Base-by-base conservation (phyloP, 306 rosid species). In the Sophora flavescens region DNA sequence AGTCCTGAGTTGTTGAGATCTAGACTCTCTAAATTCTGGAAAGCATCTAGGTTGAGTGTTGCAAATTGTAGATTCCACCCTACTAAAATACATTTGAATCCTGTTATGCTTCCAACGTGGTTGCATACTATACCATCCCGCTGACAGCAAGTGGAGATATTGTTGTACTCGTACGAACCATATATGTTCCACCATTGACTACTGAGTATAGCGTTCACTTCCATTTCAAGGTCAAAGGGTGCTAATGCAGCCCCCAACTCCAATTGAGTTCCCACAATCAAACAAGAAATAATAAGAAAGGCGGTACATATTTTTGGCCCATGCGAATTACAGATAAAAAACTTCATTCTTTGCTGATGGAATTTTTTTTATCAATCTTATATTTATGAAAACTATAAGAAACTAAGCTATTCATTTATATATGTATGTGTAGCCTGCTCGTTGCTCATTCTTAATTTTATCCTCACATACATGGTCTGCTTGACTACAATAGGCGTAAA, bases 141-240 rank as follows among this genome's bases (percentile, higher is more conserved):
- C 11, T 1, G 0, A 3, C 73, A 64, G 4, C 52, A 15, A 38
- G 0, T 0, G 4, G 65, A 38, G 15, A 52, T 38, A 14, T 35
- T 14, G 30, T 13, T 0, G 42, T 63, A 5, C 9, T 1, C 0
- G n/a, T 6, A 2, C 30, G 2, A 6, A 38, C 3, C 13, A 0
- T 8, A 18, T 5, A 1, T 9, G 28, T 64, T 14, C 65, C 80
- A 65, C 80, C 74, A 76, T 10, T 38, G 10, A 65, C 74, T 53
- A 0, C 5, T 16, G 5, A 42, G 18, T 56, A 67, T 42, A 32
- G 75, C 81, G 4, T 16, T 16, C 45, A 51, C 68, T 67, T 60
- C 75, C 4, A 6, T 11, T 42, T 30, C 50, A 54, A 22, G 33
- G 13, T 39, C 64, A 0, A 16, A 36, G 28, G 54, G 2, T 2